Base-by-base conservation (phyloP, 139 green algal species). In the Picochlorum sp. region DNA sequence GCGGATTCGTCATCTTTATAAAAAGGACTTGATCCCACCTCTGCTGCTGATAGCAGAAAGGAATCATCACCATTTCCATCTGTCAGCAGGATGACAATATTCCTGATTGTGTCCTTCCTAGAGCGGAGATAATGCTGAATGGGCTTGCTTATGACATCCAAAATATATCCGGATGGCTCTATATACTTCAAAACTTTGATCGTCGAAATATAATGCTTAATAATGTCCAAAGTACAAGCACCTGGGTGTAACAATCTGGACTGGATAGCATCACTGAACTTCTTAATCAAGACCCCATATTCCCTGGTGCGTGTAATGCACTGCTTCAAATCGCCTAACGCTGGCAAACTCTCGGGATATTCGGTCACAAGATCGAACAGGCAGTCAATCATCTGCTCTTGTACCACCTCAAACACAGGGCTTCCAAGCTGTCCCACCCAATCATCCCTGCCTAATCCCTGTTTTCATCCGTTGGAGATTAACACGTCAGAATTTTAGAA, bases 351-450 rank as follows among this genome's bases (percentile, higher is more conserved):
- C 26, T 86, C 80, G 3, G 82, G 81, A 44, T 69, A 84, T 38
- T 89, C 82, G n/a, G 84, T 79, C 46, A 96, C 85, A 30, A 97
- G 89, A 71, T 96, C 89, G 76, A 97, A 98, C 74, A 97, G 80
- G 57, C 90, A 65, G 8, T 51, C 32, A 15, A 85, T 88, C 14
- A 84, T 81, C 56, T 90, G 45, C 24, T 37, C 34, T 1, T 87
- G 82, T 28, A 95, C 75, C 20, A 64, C 74, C 61, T 96, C 84
- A 21, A 86, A 87, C 28, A 89, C 73, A 28, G 57, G 41, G 7
- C 57, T 18, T 24, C 20, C 21, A 8, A 65, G 6, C 18, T 65
- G 20, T 18, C 21, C 11, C 21, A 58, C 13, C 58, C 58, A 65
- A 52, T 54, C n/a, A 21, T 20, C n/a, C 47, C 7, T 54, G 6